Conservation (phyloP, 2,329 filamentous ascomycete genomes). For the Didymosphaeria variabile region DNA sequence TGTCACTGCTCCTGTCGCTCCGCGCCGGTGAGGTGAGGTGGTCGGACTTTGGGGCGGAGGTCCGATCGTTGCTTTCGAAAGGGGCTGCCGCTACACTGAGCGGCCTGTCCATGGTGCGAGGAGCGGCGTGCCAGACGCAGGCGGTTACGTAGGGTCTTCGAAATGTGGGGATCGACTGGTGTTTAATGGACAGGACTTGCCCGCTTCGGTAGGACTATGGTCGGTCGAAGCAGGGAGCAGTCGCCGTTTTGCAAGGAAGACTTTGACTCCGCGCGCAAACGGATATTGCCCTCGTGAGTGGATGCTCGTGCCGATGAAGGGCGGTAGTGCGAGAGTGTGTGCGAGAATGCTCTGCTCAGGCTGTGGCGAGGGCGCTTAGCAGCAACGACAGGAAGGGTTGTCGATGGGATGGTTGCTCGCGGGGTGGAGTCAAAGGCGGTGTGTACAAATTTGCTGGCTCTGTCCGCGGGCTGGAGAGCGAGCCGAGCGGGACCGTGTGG, state of each 20-base stretch:
- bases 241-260: not conserved
- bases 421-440: not conserved
- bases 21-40: slow-evolving; percentile 38
- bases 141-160: slow-evolving; percentile 16
- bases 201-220: slow-evolving; percentile 2
- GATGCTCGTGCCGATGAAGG: slow-evolving; percentile 1
- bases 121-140: slow-evolving; percentile 14
- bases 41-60: slow-evolving; percentile 25
- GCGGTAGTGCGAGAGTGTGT: slow-evolving; percentile 19
- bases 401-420: slow-evolving; percentile 1
- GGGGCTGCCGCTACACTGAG: slow-evolving; percentile 32
- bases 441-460: slow-evolving; percentile 6
- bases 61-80: slow-evolving; percentile 23
- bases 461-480: slow-evolving; percentile 9
- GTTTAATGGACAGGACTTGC: not conserved
- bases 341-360: slow-evolving; percentile 26
- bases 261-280: not conserved
- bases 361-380: slow-evolving; percentile 21
- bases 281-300: slow-evolving; percentile 11
- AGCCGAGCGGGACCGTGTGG: slow-evolving; percentile 22
- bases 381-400: slow-evolving; percentile 3
- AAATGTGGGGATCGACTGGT: slow-evolving; percentile 10
- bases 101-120: slow-evolving; percentile 32
- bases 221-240: not conserved
- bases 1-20: slow-evolving; percentile 55